Percentiles rank a stretch among this genome's conserved stretches.
phyloP scores from a whole-genome alignment of 352 stramenopile species.

The Blastocystis hominis region DNA sequence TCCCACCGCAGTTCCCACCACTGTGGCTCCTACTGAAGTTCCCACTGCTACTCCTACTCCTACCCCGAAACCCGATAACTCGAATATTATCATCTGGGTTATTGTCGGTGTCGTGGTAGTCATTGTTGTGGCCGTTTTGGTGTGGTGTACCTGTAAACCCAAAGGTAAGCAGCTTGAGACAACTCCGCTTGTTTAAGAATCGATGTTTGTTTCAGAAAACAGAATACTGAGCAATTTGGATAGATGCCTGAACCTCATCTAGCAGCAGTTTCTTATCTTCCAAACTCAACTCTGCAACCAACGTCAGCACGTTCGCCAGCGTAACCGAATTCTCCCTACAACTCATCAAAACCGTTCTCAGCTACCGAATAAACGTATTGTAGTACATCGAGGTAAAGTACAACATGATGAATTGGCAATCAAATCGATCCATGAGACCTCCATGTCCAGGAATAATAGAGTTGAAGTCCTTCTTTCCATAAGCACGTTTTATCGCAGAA shows the following conservation, averaged over 20 bases:
- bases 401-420: constrained; percentile 87
- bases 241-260: background rate
- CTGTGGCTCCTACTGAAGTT: background rate
- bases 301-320: background rate
- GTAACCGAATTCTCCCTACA: background rate
- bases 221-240: background rate
- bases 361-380: constrained; percentile 81
- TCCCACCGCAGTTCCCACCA: background rate
- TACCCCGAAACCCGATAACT: background rate
- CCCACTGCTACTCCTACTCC: background rate
- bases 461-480: constrained; percentile 98
- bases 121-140: background rate
- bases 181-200: background rate
- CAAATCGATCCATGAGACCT: constrained; percentile 89
- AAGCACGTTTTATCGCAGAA: constrained; percentile 94
- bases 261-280: constrained; percentile 9
- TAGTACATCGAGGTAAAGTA: constrained; percentile 91
- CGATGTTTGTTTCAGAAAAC: constrained; percentile 37
- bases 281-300: background rate
- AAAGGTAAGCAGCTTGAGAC: background rate
- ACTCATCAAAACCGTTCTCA: background rate
- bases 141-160: background rate
- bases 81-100: background rate
- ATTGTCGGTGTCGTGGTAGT: background rate
- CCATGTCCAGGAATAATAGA: constrained; percentile 92